These are phyloP conservation scores for Microbotryum scabiosae DNA, from an alignment of 1,284 basidiomycete species.

Conservation along the genomic window DNA sequence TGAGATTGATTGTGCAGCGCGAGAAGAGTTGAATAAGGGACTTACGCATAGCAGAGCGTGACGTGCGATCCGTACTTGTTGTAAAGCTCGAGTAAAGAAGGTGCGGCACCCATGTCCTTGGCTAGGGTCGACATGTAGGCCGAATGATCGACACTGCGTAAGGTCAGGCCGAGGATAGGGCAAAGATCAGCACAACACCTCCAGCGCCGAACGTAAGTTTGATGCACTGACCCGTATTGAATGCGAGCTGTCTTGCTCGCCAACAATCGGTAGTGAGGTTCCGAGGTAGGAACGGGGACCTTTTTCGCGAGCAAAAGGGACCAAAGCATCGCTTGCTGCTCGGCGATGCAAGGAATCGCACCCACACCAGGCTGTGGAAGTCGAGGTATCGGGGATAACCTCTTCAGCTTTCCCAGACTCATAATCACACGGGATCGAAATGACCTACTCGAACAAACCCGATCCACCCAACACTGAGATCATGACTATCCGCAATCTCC, in stretches of 20 bases:
- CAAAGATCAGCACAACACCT: too few species aligned
- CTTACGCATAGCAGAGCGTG: conserved; percentile 52
- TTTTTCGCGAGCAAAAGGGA: conserved; percentile 48
- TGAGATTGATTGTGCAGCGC: not conserved
- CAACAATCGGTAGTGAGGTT: conserved; percentile 54
- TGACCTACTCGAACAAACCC: conserved; percentile 52
- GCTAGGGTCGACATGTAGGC: conserved; percentile 55
- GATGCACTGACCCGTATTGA: conserved; percentile 44
- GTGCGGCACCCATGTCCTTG: conserved; percentile 54
- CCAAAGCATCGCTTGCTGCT: conserved; percentile 59
- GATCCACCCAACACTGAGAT: conserved; percentile 52
- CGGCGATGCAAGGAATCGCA: conserved; percentile 59
- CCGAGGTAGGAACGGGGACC: conserved; percentile 43
- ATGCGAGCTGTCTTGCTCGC: conserved; percentile 51
- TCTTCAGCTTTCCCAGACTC: too few species aligned
- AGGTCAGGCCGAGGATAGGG: not conserved
- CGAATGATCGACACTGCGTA: conserved; percentile 15
- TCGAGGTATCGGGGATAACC: too few species aligned
- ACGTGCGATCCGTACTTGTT: conserved; percentile 51
- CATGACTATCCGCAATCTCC: conserved; percentile 48
- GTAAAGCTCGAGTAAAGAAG: conserved; percentile 49
- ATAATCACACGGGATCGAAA: too few species aligned
- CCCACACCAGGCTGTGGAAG: conserved; percentile 38
- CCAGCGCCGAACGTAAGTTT: too few species aligned
- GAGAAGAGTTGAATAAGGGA: not conserved